These are phyloP conservation scores for Coemansia sp. DNA, from an alignment of 192 early-diverging fungal genomes.

Conservation along the genomic window DNA sequence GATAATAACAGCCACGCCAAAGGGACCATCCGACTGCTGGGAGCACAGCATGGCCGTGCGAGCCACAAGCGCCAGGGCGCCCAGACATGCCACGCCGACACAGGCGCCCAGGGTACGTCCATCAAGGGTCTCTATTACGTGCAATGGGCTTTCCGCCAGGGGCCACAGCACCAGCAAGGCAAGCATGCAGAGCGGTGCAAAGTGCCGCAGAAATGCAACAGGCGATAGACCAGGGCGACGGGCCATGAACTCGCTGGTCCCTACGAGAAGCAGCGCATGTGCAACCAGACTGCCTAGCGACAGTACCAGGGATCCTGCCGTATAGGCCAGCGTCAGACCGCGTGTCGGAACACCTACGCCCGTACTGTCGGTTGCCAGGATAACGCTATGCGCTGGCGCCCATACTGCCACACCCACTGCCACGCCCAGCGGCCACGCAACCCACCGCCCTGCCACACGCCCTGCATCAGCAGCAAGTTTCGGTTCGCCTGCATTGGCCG, in stretches of 20 bases:
- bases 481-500: neutral
- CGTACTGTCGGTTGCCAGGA: conserved; percentile 1
- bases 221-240: conserved; percentile 16
- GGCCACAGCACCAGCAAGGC: conserved; percentile 40
- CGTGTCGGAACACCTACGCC: neutral
- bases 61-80: conserved; percentile 19
- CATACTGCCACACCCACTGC: conserved; percentile 16
- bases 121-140: conserved; percentile 17
- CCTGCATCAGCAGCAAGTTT: neutral
- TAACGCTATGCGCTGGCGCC: conserved; percentile 24
- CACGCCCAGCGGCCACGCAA: neutral
- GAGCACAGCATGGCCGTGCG: conserved; percentile 22
- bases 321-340: conserved; percentile 1
- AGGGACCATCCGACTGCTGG: conserved; percentile 15
- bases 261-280: conserved; percentile 17
- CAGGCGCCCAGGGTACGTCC: conserved; percentile 4
- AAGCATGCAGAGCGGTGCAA: conserved; percentile 38
- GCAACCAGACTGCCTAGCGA: conserved; percentile 10
- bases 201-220: conserved; percentile 26
- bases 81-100: conserved; percentile 23
- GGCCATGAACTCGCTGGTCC: conserved; percentile 3
- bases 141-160: conserved; percentile 22
- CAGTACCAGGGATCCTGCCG: conserved; percentile 8
- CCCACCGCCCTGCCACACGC: neutral
- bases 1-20: conserved; percentile 24